phyloP scores from a whole-genome alignment of 148 eudicot genomes.

The Rhododendron molle region DNA sequence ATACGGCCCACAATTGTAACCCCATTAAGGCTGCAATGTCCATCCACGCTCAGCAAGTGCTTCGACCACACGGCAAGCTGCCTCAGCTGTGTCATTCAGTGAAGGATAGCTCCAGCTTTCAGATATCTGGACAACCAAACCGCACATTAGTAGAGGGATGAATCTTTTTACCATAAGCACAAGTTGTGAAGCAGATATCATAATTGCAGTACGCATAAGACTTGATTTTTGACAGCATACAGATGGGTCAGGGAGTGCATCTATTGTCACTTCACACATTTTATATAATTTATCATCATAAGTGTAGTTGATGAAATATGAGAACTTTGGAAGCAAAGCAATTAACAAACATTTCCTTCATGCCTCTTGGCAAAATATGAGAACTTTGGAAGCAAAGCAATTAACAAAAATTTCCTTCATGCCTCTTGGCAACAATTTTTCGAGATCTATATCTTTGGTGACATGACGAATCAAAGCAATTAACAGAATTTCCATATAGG shows the following conservation, averaged over 20 bases:
- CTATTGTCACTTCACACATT: not conserved
- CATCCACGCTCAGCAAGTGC: constrained; percentile 42
- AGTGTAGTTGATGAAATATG: not conserved
- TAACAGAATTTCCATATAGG: not conserved
- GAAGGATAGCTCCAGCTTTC: constrained; percentile 41
- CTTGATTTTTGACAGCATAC: not conserved
- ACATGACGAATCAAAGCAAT: too few species aligned
- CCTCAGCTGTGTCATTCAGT: constrained; percentile 34
- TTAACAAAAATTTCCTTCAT: not conserved
- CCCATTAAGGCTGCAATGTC: constrained; percentile 22
- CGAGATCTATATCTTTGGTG: not conserved
- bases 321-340: not conserved
- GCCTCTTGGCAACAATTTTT: not conserved
- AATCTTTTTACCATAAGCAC: not conserved
- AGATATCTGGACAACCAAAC: constrained; percentile 28
- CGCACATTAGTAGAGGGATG: not conserved
- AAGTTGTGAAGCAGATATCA: not conserved
- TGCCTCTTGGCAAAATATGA: not conserved
- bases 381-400: not conserved
- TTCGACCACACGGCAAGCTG: constrained; percentile 35
- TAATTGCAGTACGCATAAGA: not conserved
- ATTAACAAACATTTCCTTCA: not conserved
- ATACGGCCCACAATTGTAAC: not conserved
- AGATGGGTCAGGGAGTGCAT: not conserved
- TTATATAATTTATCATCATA: not conserved